A percentile compares a stretch with the other conserved stretches of the same genome.
These are phyloP conservation scores for Aspergillus versicolor DNA, from an alignment of 2,329 filamentous ascomycete genomes.

Conservation along the genomic window DNA sequence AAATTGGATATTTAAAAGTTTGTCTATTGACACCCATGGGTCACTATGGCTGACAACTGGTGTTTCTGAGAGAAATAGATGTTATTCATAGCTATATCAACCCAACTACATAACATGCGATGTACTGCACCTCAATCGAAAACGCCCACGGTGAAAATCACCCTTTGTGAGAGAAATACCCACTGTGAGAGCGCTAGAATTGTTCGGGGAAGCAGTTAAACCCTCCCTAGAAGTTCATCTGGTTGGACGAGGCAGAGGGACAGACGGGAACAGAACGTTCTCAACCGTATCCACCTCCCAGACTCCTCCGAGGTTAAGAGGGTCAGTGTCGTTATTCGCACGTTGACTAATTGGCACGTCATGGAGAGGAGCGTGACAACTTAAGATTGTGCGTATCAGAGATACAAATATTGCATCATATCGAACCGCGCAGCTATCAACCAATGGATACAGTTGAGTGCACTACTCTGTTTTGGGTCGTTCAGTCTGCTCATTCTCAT, in stretches of 20 bases:
- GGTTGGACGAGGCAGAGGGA: conserved; percentile 24
- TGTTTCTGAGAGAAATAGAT: not conserved
- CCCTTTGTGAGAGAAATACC: not conserved
- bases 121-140: conserved; percentile 34
- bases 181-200: conserved; percentile 23
- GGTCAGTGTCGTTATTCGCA: conserved; percentile 69
- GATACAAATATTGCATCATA: not conserved
- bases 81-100: conserved; percentile 9
- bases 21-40: not conserved
- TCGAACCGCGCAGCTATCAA: not conserved
- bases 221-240: conserved; percentile 29
- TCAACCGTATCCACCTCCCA: conserved; percentile 25
- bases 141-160: conserved; percentile 23
- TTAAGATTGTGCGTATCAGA: conserved; percentile 81
- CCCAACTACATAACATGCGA: conserved; percentile 10
- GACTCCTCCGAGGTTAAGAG: conserved; percentile 33
- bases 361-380: conserved; percentile 83
- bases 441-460: not conserved
- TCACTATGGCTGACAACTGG: not conserved
- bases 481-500: conserved; percentile 36
- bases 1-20: not conserved
- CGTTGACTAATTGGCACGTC: conserved; percentile 94
- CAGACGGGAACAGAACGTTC: conserved; percentile 36
- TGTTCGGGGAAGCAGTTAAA: conserved; percentile 29
- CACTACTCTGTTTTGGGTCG: conserved; percentile 30